Conservation (phyloP, 306 rosid species). For the Vigna radiata region DNA sequence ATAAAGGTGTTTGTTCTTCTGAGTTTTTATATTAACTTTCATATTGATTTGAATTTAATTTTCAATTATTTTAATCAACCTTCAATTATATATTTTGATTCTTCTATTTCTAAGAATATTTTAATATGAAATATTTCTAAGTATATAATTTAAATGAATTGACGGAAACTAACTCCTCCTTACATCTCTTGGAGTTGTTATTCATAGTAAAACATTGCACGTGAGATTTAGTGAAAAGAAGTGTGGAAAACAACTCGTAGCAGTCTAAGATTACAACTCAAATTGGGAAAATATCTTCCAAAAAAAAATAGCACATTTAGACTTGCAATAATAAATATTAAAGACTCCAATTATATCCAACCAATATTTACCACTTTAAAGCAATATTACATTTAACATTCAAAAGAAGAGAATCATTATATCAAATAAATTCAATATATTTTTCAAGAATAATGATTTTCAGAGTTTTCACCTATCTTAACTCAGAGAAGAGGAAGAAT, state of each 20-base stretch:
- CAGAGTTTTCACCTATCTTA: conserved; percentile 21
- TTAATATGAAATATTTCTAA: too few relatives aligned
- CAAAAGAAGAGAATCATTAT: conserved; percentile 6
- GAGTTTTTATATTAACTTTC: too few relatives aligned
- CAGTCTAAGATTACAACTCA: conserved; percentile 7
- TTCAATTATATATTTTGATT: too few relatives aligned
- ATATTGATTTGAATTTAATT: too few relatives aligned
- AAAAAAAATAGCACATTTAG: neutral
- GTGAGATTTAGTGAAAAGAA: conserved; percentile 17
- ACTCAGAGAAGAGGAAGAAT: conserved; percentile 27
- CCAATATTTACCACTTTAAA: conserved; percentile 27
- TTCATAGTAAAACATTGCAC: conserved; percentile 12
- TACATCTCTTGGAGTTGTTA: too few relatives aligned
- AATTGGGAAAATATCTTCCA: conserved; percentile 18
- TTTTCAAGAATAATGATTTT: conserved; percentile 9
- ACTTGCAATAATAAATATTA: conserved; percentile 3
- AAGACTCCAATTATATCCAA: neutral
- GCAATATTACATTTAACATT: conserved; percentile 13
- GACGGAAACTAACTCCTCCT: too few relatives aligned
- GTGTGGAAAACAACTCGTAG: conserved; percentile 32
- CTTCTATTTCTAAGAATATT: too few relatives aligned
- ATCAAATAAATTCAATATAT: conserved; percentile 21
- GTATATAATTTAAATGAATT: too few relatives aligned
- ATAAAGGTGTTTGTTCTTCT: too few relatives aligned
- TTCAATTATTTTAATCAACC: too few relatives aligned